Percentiles rank a stretch among this genome's conserved stretches.
phyloP scores from a whole-genome alignment of 2,329 filamentous ascomycete genomes.

The Aspergillus arachidicola region DNA sequence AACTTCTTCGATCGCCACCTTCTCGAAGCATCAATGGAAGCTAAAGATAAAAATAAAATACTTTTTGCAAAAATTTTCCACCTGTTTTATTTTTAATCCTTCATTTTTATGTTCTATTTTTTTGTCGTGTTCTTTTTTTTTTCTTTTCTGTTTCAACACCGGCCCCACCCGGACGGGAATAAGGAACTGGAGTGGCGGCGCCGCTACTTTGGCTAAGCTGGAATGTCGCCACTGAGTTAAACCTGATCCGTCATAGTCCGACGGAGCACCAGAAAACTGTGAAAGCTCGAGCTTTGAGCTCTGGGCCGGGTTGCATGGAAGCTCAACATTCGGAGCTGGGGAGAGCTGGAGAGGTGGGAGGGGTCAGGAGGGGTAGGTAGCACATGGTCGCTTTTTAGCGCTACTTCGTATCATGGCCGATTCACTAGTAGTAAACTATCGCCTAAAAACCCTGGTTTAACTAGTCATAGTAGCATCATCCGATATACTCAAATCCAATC shows the following conservation, averaged over 20 bases:
- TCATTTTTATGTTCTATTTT: neutral
- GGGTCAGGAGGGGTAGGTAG: conserved; percentile 9
- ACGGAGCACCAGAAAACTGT: conserved; percentile 7
- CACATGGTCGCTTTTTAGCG: conserved; percentile 12
- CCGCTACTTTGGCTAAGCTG: conserved; percentile 16
- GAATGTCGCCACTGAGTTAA: conserved; percentile 18
- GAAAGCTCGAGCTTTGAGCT: conserved; percentile 23
- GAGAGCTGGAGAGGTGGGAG: conserved; percentile 18
- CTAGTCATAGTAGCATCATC: neutral
- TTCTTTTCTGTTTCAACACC: conserved; percentile 17
- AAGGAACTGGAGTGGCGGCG: conserved; percentile 27
- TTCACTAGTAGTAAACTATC: neutral
- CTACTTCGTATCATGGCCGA: neutral
- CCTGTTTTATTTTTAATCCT: conserved; percentile 3
- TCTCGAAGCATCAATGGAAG: conserved; percentile 2
- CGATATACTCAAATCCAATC: neutral
- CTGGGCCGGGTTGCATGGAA: conserved; percentile 19
- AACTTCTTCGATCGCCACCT: neutral
- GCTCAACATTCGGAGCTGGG: conserved; percentile 22
- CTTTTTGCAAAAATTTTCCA: no score
- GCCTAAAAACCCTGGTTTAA: neutral
- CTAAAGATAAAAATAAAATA: neutral
- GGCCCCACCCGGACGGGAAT: conserved; percentile 23
- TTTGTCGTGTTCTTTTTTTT: neutral
- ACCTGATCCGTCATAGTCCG: conserved; percentile 8